Conservation (phyloP, 2,329 filamentous ascomycete species). For the Cephalotrichum gorgonifer region DNA sequence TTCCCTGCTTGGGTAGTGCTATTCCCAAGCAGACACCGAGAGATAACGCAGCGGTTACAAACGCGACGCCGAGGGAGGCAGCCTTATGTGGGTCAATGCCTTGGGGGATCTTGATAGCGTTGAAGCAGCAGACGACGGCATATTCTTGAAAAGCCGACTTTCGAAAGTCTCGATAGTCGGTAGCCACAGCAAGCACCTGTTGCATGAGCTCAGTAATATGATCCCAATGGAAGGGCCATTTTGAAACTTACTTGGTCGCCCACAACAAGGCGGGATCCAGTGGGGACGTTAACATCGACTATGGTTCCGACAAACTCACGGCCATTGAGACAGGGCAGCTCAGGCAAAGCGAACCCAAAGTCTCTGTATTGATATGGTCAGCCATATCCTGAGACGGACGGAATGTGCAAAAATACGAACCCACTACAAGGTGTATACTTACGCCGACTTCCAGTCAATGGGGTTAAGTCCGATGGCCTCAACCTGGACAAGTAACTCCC, state of each 20-base stretch:
- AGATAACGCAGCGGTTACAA: slow-evolving; percentile 56
- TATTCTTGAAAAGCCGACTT: slow-evolving; percentile 67
- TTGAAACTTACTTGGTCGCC: slow-evolving; percentile 35
- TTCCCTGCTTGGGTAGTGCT: slow-evolving; percentile 36
- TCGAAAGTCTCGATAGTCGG: slow-evolving; percentile 61
- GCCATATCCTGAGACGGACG: not conserved
- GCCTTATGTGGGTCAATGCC: slow-evolving; percentile 41
- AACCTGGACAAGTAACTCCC: slow-evolving; percentile 5
- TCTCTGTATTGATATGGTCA: slow-evolving; percentile 33
- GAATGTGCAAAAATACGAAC: not conserved
- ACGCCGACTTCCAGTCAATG: slow-evolving; percentile 68
- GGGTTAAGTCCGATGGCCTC: slow-evolving; percentile 60
- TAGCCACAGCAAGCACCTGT: slow-evolving; percentile 54
- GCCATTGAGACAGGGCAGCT: slow-evolving; percentile 58
- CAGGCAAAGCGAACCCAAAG: slow-evolving; percentile 59
- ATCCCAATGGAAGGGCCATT: not conserved
- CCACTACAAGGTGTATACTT: slow-evolving; percentile 14
- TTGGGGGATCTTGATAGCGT: slow-evolving; percentile 50
- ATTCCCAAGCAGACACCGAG: slow-evolving; percentile 61
- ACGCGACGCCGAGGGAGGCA: slow-evolving; percentile 59
- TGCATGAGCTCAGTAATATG: not conserved
- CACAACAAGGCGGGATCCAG: slow-evolving; percentile 29
- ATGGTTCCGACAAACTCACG: slow-evolving; percentile 60
- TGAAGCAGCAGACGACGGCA: slow-evolving; percentile 53
- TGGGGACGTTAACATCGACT: slow-evolving; percentile 19